Base-by-base conservation (phyloP, 139 green algal species). In the Chlorella sp. region DNA sequence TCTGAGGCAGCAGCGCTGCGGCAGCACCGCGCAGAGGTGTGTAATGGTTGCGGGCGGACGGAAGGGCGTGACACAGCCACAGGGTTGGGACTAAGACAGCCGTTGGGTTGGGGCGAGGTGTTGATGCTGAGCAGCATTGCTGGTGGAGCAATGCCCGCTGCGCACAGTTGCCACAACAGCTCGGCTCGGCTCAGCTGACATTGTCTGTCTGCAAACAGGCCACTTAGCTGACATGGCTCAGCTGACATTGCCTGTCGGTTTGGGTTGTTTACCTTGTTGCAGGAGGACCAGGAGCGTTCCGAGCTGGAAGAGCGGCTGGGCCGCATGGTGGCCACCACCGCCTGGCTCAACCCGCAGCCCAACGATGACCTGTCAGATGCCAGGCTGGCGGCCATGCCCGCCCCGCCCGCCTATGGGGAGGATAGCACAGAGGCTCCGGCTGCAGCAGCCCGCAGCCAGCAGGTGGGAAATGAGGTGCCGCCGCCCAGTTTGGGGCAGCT, bases 1-100 rank as follows among this genome's bases (percentile, higher is more conserved):
- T 87, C 65, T 6, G 86, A 90, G 76, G 86, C 86, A 1, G 73
- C 78, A 38, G 86, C 86, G 14, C 73, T 90, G 28, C 64, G 76
- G 38, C 69, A 26, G 30, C 84, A 86, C 56, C 76, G 80, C 17
- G 40, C 41, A 46, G 67, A 85, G 80, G 80, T 85, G 46, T 2
- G 67, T 14, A 7, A 1, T 13, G 11, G 19, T 41, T 28, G n/a
- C n/a, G n/a, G n/a, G n/a, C n/a, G n/a, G n/a, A n/a, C n/a, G n/a
- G n/a, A n/a, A n/a, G n/a, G n/a, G n/a, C n/a, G n/a, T n/a, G n/a
- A n/a, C n/a, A n/a, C n/a, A n/a, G n/a, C n/a, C n/a, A n/a, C n/a
- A n/a, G n/a, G n/a, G n/a, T n/a, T n/a, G n/a, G n/a, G n/a, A n/a
- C n/a, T n/a, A n/a, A n/a, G n/a, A n/a, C n/a, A n/a, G n/a, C n/a